These are phyloP conservation scores for Eucalyptus fibrosa DNA, from an alignment of 345 rosid genomes.

Conservation along the genomic window DNA sequence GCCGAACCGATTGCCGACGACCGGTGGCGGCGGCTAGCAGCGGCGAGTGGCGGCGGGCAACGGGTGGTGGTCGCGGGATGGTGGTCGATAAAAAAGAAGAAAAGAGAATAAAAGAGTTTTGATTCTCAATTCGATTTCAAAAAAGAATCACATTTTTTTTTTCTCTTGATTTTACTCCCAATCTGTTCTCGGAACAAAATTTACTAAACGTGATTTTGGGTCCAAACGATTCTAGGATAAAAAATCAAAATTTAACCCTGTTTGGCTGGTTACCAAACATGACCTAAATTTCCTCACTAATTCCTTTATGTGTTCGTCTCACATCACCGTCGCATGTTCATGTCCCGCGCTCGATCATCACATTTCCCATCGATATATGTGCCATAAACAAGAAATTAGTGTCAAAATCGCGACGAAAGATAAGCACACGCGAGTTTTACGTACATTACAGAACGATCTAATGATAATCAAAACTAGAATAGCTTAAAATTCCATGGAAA, in stretches of 20 bases:
- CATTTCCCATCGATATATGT: neutral
- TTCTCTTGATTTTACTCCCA: no score
- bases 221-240: accelerated
- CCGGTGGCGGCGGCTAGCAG: no score
- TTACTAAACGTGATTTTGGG: accelerated
- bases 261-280: accelerated
- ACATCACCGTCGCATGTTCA: neutral
- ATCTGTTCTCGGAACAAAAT: accelerated
- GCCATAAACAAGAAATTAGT: neutral
- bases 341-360: neutral
- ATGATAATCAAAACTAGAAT: neutral
- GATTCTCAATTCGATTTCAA: no score
- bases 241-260: no score
- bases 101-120: no score
- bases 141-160: no score
- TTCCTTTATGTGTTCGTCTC: neutral
- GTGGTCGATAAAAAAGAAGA: accelerated
- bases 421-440: neutral
- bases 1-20: no score
- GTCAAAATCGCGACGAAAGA: neutral
- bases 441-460: neutral
- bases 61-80: accelerated
- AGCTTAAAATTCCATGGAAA: neutral
- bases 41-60: accelerated
- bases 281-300: neutral